Percentiles rank a stretch among this genome's conserved stretches.
Evolutionary conservation across 2,329 filamentous ascomycete species (phyloP).

Genomic region (Hyphodiscus sp.): DNA sequence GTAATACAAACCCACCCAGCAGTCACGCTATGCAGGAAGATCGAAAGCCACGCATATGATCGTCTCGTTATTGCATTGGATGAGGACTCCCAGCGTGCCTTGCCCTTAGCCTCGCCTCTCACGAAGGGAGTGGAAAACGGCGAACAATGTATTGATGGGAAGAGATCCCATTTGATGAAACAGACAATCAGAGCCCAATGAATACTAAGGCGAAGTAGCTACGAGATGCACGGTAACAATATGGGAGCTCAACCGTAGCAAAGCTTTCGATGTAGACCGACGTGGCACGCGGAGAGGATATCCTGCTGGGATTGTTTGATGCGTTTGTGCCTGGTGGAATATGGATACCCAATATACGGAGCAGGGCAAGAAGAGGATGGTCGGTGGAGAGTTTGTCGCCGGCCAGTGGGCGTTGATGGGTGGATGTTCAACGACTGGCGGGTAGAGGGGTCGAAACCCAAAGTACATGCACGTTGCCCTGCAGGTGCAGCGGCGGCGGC

Average conservation of each 20-base stretch:
- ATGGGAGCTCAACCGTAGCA: conserved; percentile 10
- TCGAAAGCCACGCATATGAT: not conserved
- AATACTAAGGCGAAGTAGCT: conserved; percentile 6
- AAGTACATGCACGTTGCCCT: too few species aligned
- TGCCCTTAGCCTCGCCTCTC: conserved; percentile 8
- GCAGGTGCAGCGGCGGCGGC: too few species aligned
- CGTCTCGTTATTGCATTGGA: conserved; percentile 6
- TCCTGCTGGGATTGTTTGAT: conserved; percentile 1
- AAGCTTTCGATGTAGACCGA: conserved; percentile 9
- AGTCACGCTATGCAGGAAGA: not conserved
- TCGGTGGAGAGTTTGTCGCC: not conserved
- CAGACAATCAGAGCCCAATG: not conserved
- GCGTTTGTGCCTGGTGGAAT: conserved; percentile 14
- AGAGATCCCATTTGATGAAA: conserved; percentile 2
- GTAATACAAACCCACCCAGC: not conserved
- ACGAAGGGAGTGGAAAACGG: conserved; percentile 3
- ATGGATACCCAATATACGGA: conserved; percentile 8
- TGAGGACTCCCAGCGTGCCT: not conserved
- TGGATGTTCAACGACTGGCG: not conserved
- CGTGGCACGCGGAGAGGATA: conserved; percentile 21
- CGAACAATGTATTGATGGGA: not conserved
- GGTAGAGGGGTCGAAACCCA: not conserved
- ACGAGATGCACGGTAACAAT: conserved; percentile 7
- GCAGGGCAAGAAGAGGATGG: too few species aligned
- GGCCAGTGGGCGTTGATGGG: not conserved